Conservation (phyloP, 2,329 filamentous ascomycete species). For the Dendrostoma leiphaemia region DNA sequence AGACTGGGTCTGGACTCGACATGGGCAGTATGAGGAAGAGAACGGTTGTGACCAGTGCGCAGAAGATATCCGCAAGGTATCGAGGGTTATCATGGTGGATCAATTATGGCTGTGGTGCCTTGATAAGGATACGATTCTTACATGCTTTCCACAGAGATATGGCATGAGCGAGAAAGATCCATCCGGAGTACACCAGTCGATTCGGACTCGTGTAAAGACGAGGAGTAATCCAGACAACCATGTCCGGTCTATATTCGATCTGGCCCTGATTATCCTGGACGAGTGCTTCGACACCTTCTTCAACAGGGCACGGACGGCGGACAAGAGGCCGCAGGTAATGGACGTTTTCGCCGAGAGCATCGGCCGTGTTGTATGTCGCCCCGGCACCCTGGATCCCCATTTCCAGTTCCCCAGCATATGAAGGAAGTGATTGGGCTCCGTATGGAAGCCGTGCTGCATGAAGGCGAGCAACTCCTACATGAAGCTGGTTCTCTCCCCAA, state of each 20-base stretch:
- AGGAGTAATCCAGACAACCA: slow-evolving; percentile 23
- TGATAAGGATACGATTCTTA: slow-evolving; percentile 29
- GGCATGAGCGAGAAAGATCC: slow-evolving; percentile 38
- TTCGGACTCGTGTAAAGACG: slow-evolving; percentile 31
- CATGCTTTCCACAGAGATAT: slow-evolving; percentile 35
- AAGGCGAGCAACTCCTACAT: too few species aligned
- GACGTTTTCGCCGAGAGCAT: slow-evolving; percentile 41
- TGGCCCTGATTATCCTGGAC: slow-evolving; percentile 41
- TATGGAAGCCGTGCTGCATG: too few species aligned
- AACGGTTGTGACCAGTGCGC: slow-evolving; percentile 24
- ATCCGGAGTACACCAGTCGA: slow-evolving; percentile 39
- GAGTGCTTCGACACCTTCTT: slow-evolving; percentile 41
- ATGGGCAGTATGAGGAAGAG: slow-evolving; percentile 16
- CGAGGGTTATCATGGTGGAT: slow-evolving; percentile 29
- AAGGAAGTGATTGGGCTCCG: too few species aligned
- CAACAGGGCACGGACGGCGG: slow-evolving; percentile 31
- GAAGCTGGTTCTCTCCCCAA: too few species aligned
- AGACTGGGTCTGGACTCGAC: slow-evolving; percentile 16
- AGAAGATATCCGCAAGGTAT: slow-evolving; percentile 25
- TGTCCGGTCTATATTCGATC: slow-evolving; percentile 37
- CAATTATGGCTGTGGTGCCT: slow-evolving; percentile 31
- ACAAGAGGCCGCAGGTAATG: slow-evolving; percentile 33
- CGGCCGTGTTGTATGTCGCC: slow-evolving; percentile 23
- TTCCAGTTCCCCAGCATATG: too few species aligned
- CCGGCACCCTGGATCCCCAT: too few species aligned